These are phyloP conservation scores for Fagopyrum tataricum DNA, from an alignment of 148 eudicot species.

Conservation along the genomic window DNA sequence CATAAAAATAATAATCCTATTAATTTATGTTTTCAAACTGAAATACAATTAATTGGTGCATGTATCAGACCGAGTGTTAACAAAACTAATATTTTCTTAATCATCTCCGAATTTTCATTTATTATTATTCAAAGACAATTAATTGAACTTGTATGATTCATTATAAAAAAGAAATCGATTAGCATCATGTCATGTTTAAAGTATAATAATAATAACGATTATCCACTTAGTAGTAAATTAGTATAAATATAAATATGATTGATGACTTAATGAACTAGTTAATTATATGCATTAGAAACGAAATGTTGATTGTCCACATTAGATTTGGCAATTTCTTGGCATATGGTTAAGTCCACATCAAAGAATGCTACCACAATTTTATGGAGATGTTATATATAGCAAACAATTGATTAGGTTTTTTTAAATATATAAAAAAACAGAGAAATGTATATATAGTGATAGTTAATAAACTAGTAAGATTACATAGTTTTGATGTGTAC, in stretches of 20 bases:
- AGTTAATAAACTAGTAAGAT: neutral
- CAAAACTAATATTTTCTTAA: neutral
- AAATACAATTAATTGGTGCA: neutral
- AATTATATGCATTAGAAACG: neutral
- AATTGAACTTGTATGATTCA: neutral
- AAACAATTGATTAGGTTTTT: neutral
- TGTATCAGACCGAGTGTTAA: neutral
- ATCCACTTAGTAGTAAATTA: no score
- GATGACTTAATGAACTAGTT: neutral
- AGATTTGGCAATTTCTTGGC: slow-evolving; percentile 6
- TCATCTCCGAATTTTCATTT: neutral
- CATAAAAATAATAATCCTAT: neutral
- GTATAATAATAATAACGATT: neutral
- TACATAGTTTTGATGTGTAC: neutral
- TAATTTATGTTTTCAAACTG: neutral
- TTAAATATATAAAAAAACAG: neutral
- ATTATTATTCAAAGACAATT: neutral
- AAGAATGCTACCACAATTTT: neutral
- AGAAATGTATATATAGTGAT: neutral
- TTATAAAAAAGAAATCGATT: neutral
- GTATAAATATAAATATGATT: neutral
- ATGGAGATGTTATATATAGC: neutral
- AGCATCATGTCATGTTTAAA: neutral
- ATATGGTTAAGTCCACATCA: slow-evolving; percentile 7
- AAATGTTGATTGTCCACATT: slow-evolving; percentile 6